These are phyloP conservation scores for Phytophthora boehmeriae DNA, from an alignment of 352 stramenopile species.

Conservation along the genomic window DNA sequence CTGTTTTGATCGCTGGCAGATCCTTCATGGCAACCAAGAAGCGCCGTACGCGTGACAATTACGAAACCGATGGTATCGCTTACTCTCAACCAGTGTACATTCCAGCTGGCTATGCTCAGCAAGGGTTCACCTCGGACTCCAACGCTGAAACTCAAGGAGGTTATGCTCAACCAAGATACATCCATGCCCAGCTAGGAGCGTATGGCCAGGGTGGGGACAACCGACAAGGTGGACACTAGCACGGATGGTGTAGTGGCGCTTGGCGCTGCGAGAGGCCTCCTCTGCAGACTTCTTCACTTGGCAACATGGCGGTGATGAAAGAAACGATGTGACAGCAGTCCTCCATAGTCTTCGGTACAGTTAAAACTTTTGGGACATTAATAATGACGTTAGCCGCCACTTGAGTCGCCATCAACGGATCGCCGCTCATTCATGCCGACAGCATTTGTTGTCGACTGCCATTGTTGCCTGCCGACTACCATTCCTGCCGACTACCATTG, in stretches of 20 bases:
- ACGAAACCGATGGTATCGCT: slow-evolving; percentile 7
- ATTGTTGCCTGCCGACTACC: too few species aligned
- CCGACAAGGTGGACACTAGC: slow-evolving; percentile 37
- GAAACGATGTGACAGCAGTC: too few species aligned
- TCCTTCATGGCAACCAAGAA: slow-evolving; percentile 45
- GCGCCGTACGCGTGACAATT: slow-evolving; percentile 34
- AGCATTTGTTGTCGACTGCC: too few species aligned
- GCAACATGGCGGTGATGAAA: slow-evolving; percentile 40
- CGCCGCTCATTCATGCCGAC: too few species aligned
- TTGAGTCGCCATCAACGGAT: too few species aligned
- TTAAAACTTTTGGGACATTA: too few species aligned
- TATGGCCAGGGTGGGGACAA: slow-evolving; percentile 32
- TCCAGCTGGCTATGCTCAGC: slow-evolving; percentile 36
- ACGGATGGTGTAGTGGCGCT: slow-evolving; percentile 41
- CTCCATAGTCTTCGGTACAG: too few species aligned
- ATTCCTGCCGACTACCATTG: too few species aligned
- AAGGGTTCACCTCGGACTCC: slow-evolving; percentile 33
- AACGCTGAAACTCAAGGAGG: slow-evolving; percentile 45
- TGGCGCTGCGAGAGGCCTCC: slow-evolving; percentile 38
- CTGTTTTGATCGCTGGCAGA: slow-evolving; percentile 33
- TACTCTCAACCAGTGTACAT: slow-evolving; percentile 40
- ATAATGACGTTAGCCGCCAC: too few species aligned
- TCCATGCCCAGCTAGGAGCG: slow-evolving; percentile 31
- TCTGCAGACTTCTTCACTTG: slow-evolving; percentile 43
- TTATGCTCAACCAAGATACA: slow-evolving; percentile 42